Conservation (phyloP, 2,329 filamentous ascomycete genomes). For the Cordyceps cateniannulata region DNA sequence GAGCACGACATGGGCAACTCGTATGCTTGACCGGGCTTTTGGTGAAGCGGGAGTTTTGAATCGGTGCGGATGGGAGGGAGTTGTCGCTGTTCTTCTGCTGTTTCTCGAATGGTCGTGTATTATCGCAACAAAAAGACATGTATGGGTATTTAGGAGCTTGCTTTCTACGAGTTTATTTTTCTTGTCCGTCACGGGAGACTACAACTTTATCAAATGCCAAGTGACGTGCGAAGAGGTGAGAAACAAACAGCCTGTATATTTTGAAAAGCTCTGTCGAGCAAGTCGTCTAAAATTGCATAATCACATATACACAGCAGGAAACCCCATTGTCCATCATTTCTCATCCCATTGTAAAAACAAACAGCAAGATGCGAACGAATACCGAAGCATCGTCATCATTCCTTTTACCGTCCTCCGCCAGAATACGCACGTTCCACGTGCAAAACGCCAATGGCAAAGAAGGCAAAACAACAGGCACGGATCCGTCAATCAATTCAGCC, state of each 20-base stretch:
- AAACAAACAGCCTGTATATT: neutral
- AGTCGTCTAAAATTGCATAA: neutral
- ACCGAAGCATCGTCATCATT: neutral
- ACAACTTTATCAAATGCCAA: neutral
- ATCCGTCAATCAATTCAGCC: neutral
- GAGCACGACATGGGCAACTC: constrained; percentile 63
- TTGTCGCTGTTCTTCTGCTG: neutral
- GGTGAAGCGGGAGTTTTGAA: constrained; percentile 2
- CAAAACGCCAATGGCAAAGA: neutral
- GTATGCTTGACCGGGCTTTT: constrained; percentile 32
- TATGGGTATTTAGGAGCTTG: constrained; percentile 1
- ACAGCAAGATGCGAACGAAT: neutral
- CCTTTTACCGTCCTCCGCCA: neutral
- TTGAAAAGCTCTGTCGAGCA: neutral
- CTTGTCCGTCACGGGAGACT: neutral
- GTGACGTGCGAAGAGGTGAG: neutral
- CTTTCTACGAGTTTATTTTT: neutral
- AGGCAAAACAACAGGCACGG: neutral
- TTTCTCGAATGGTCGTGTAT: neutral
- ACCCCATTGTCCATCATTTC: neutral
- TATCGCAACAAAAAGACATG: neutral
- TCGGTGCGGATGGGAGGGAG: neutral
- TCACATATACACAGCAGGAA: neutral
- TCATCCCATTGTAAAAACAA: neutral
- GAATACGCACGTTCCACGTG: neutral